These are phyloP conservation scores for Trametopsis cervina DNA, from an alignment of 768 basidiomycete genomes.

Conservation along the genomic window DNA sequence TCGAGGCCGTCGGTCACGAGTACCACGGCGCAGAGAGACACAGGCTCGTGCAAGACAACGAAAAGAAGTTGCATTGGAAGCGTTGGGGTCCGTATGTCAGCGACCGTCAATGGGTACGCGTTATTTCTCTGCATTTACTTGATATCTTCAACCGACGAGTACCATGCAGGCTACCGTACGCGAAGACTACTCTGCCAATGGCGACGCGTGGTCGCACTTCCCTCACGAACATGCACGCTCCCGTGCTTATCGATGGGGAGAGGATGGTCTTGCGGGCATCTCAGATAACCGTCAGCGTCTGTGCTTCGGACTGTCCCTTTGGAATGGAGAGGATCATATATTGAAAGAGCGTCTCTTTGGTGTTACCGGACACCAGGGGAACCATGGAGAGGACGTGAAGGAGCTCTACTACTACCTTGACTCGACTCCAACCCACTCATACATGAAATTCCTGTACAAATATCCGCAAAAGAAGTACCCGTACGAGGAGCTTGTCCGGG, in stretches of 20 bases:
- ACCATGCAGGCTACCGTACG: slow-evolving; percentile 82
- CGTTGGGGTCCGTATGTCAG: slow-evolving; percentile 97
- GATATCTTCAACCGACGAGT: slow-evolving; percentile 11
- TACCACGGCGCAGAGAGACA: slow-evolving; percentile 82
- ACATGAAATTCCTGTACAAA: slow-evolving; percentile 99
- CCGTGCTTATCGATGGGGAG: slow-evolving; percentile 97
- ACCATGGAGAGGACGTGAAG: slow-evolving; percentile 99
- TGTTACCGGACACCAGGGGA: slow-evolving; percentile 94
- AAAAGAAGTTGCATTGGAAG: slow-evolving; percentile 89
- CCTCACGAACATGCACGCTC: slow-evolving; percentile 91
- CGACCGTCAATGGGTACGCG: slow-evolving; percentile 96
- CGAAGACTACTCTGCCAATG: slow-evolving; percentile 96
- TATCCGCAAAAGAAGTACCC: slow-evolving; percentile 92
- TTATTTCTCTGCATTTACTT: slow-evolving; percentile 2
- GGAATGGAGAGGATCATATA: slow-evolving; percentile 93
- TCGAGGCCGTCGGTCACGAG: slow-evolving; percentile 52
- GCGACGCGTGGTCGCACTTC: slow-evolving; percentile 94
- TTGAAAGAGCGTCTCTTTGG: slow-evolving; percentile 96
- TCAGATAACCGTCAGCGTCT: slow-evolving; percentile 96
- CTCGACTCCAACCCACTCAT: slow-evolving; percentile 97
- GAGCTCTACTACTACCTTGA: slow-evolving; percentile 99
- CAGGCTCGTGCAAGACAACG: slow-evolving; percentile 78
- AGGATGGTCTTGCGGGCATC: slow-evolving; percentile 95
- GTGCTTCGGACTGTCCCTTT: slow-evolving; percentile 85
- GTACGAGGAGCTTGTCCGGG: slow-evolving; percentile 87